phyloP scores from a whole-genome alignment of 2,329 filamentous ascomycete species.

The Hypoxylon sp. region DNA sequence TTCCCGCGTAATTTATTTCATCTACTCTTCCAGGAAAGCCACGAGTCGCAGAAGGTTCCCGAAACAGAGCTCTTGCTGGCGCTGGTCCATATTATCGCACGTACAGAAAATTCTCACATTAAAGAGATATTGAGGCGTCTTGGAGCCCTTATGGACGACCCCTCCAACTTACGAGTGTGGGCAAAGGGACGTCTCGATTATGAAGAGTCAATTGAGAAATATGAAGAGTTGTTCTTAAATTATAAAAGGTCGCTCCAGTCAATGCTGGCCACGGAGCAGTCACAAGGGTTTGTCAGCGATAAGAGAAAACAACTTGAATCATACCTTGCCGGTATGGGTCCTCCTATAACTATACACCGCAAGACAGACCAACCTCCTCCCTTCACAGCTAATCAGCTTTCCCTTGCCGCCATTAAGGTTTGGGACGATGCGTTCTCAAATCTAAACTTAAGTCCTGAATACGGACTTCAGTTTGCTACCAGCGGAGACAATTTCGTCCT shows the following conservation, averaged over 20 bases:
- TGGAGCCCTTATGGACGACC: neutral
- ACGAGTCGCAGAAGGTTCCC: neutral
- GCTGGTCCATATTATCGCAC: neutral
- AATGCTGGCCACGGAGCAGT: neutral
- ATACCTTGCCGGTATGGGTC: neutral
- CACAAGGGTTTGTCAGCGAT: neutral
- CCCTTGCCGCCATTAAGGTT: constrained; percentile 4
- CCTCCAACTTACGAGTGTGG: neutral
- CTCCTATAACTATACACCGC: neutral
- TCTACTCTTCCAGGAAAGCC: neutral
- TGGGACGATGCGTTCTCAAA: constrained; percentile 23
- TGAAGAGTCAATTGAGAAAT: neutral
- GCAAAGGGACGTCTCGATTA: neutral
- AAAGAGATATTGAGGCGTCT: constrained; percentile 4
- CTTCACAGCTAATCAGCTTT: neutral
- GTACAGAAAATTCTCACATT: neutral
- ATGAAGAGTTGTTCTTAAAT: neutral
- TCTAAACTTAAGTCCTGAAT: constrained; percentile 13
- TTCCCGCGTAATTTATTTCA: neutral
- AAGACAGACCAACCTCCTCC: neutral
- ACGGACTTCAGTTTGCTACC: constrained; percentile 14
- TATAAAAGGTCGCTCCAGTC: neutral
- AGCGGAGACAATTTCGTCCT: constrained; percentile 9
- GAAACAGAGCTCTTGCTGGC: neutral
- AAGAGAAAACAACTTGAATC: neutral